phyloP scores from a whole-genome alignment of 2,329 filamentous ascomycete species.

The Hypoxylon sp. region DNA sequence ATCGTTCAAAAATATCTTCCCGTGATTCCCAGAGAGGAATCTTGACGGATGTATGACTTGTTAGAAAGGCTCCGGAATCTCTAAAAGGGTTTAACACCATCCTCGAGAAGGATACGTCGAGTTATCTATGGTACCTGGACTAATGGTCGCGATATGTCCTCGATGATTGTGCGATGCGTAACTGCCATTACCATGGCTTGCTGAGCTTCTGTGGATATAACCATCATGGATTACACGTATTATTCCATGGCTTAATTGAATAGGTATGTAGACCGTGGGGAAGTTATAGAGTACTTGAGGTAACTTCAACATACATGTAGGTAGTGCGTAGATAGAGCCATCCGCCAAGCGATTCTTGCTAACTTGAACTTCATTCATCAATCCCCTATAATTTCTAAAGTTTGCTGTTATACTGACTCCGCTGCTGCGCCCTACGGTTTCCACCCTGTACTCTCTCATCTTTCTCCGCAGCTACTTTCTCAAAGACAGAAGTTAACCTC shows the following conservation, averaged over 20 bases:
- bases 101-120: constrained; percentile 3
- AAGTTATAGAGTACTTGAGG: neutral
- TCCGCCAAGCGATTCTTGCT: neutral
- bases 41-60: constrained; percentile 22
- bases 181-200: neutral
- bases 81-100: constrained; percentile 7
- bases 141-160: neutral
- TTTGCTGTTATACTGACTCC: constrained; percentile 44
- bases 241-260: neutral
- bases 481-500: constrained; percentile 64
- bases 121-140: neutral
- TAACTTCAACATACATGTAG: neutral
- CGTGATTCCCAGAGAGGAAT: constrained; percentile 17
- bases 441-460: constrained; percentile 54
- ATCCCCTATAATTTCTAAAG: neutral
- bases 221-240: neutral
- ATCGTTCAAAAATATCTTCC: constrained; percentile 1
- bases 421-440: constrained; percentile 1
- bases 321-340: neutral
- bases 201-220: neutral
- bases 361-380: neutral
- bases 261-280: neutral
- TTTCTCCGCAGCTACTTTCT: constrained; percentile 51
- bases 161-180: neutral
- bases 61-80: constrained; percentile 19